Evolutionary conservation across 2,329 filamentous ascomycete species (phyloP), one percentile per base, ranked within the genome.

Genomic region (Xylaria polymorpha): DNA sequence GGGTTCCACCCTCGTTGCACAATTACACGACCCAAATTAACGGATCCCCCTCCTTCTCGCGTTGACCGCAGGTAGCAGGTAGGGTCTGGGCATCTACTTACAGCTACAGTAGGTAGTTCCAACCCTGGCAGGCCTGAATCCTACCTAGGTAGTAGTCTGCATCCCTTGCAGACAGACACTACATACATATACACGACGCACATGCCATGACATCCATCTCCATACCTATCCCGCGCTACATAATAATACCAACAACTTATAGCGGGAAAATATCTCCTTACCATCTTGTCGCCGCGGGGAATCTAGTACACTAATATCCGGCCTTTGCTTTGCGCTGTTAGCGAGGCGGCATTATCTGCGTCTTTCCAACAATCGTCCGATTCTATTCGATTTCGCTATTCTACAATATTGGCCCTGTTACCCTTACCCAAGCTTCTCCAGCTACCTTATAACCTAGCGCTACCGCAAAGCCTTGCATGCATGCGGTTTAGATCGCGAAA

Each of bases 1-100:
- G 67, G 59, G 59, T 35, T 46, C 63, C 69, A 66, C 67, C 37
- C 35, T 37, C 10, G 37, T 58, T 39, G 66, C 63, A 69, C 63
- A 39, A 66, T 51, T 63, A 58, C 66, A 66, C 59, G 61, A 69
- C 60, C 53, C 59, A 71, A 61, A 66, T 63, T 55, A 61, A 66
- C 62, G 59, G 68, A 64, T 64, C 60, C 58, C 58, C 43, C 61
- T 32, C 56, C 56, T 32, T 48, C 56, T 67, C 58, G 32, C 53
- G 32, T 43, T 46, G 58, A 59, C 44, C 29, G 39, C 57, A 43
- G 61, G 48, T 25, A 48, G 39, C 57, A 43, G 61, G 48, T 25
- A 48, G 50, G 37, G 48, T 58, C 56, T 50, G 18, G 57, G 44
- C 9, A 61, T 39, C 48, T 55, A n/a, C n/a, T n/a, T n/a, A n/a